These are phyloP conservation scores for Beta macrorhiza DNA, from an alignment of 179 eudicot species.

Conservation along the genomic window DNA sequence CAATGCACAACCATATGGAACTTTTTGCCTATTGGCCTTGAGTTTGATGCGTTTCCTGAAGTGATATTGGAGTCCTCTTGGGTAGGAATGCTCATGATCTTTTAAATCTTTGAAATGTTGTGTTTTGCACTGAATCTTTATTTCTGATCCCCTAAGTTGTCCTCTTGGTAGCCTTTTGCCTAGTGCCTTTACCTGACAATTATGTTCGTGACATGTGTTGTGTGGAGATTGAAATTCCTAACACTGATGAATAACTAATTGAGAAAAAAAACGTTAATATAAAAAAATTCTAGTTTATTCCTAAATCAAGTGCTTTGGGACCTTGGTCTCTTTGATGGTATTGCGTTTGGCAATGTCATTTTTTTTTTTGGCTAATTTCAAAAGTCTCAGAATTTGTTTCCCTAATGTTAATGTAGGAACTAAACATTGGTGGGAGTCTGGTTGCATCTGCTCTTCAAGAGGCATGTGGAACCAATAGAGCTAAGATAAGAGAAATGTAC, in stretches of 20 bases:
- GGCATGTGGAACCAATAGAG: constrained; percentile 83
- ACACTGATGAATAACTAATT: too few species aligned
- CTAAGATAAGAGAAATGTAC: constrained; percentile 73
- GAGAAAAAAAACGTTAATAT: too few species aligned
- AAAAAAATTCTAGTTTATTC: too few species aligned
- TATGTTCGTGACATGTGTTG: constrained; percentile 8
- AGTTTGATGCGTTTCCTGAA: background rate
- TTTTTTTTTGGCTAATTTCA: background rate
- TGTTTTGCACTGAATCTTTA: background rate
- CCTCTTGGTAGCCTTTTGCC: background rate
- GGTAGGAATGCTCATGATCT: background rate
- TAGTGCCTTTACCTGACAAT: background rate
- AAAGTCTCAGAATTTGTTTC: constrained; percentile 6
- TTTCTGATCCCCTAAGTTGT: background rate
- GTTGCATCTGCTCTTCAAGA: constrained; percentile 83
- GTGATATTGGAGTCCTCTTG: background rate
- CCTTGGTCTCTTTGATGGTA: constrained; percentile 8
- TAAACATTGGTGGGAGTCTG: constrained; percentile 86
- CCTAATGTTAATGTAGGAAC: constrained; percentile 50
- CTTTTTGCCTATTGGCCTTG: background rate
- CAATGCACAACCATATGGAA: too few species aligned
- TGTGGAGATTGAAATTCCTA: constrained; percentile 5
- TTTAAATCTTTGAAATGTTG: background rate
- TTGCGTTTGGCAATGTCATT: background rate
- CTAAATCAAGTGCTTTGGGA: background rate